Conservation (phyloP, 202 grass and related monocot species). For the Miscanthus sacchariflorus region DNA sequence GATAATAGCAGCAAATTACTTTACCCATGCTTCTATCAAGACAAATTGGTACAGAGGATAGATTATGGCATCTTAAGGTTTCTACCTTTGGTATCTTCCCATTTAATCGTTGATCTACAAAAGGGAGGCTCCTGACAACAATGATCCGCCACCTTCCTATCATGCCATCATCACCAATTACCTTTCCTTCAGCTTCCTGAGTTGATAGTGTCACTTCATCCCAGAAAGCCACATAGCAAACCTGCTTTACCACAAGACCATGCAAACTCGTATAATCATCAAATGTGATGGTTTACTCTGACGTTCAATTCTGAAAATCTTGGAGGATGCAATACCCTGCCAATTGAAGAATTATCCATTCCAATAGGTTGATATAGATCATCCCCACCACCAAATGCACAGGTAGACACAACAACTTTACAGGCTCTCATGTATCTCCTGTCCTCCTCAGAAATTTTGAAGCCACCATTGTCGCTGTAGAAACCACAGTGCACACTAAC, state of each 20-base stretch:
- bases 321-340: constrained; percentile 64
- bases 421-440: constrained; percentile 73
- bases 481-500: constrained; percentile 89
- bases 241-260: constrained; percentile 61
- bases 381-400: constrained; percentile 92
- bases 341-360: constrained; percentile 79
- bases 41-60: neutral
- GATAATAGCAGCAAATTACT: constrained; percentile 18
- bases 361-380: constrained; percentile 98
- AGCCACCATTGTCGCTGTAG: constrained; percentile 94
- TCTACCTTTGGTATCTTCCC: constrained; percentile 94
- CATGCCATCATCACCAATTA: constrained; percentile 68
- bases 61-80: constrained; percentile 4
- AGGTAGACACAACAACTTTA: constrained; percentile 88
- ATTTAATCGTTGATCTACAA: constrained; percentile 93
- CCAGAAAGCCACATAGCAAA: constrained; percentile 96
- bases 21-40: neutral
- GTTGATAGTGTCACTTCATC: constrained; percentile 75
- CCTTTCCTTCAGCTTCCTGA: constrained; percentile 85
- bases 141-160: constrained; percentile 85
- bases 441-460: constrained; percentile 80
- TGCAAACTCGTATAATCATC: constrained; percentile 18
- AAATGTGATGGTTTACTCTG: constrained; percentile 19
- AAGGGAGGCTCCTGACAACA: constrained; percentile 77
- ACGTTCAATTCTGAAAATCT: constrained; percentile 30